Base-by-base conservation (phyloP, 1,284 basidiomycete species). In the Takashimella tepidaria region DNA sequence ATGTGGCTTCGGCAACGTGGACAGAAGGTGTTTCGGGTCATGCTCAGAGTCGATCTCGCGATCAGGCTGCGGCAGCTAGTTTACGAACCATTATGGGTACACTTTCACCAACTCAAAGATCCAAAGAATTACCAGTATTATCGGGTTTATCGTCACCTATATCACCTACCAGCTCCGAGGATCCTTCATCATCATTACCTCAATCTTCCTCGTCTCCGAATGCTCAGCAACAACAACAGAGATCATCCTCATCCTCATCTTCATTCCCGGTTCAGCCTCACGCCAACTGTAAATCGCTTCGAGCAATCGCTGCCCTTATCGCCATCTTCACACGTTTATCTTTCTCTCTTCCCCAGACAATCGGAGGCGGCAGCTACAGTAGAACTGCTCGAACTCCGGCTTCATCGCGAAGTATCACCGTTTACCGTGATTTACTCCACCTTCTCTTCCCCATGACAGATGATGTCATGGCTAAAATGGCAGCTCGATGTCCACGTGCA, bases 401-500 rank as follows among this genome's bases (percentile, higher is more conserved):
- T 4, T 77, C 78, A 0, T 64, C 71, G 1, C 67, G 77, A 19
- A 76, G 77, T 22, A 75, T 79, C 51, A 59, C 63, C 41, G 63
- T 81, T 41, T 80, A 76, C 63, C 69, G 72, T 40, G 78, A 80
- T 54, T 61, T 80, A 5, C 67, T 80, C 4, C 64, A 63, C 43
- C 68, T 80, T 23, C 66, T 80, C 19, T 73, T 68, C 16, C 70
- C 71, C 1, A 59, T 62, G 62, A 59, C 62, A 49, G 62, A 59
- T 53, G 62, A 60, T 49, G 46, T 60, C 42, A 53, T 48, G 46
- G 53, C 66, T 49, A 59, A 58, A 41, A 58, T 72, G 19, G 67
- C 70, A 2, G 73, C 76, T 16, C 59, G 67, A 23, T 87, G 85
- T 25, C 73, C 82, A 0, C 78, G 81, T 19, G 85, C 88, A 0